Evolutionary conservation across 169 alveolate genomes (phyloP), one percentile per base, ranked within the genome.

Genomic region (Plasmodium inui): DNA sequence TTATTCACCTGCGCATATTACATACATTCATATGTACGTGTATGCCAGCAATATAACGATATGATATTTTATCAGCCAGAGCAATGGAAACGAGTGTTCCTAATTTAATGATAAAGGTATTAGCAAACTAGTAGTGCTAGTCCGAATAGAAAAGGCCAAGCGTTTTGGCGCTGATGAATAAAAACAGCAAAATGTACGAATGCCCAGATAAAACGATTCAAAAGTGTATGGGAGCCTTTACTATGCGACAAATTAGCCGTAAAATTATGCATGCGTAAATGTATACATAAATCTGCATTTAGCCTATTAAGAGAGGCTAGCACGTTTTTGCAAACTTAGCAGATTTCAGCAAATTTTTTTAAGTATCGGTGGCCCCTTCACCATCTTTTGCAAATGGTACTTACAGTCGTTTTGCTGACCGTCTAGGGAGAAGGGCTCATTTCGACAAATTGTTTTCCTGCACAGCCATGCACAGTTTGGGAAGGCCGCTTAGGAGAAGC

Each of bases 401-500:
- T 14, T 76, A 76, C 12, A 28, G 37, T 76, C 9, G 39, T 73
- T 73, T 28, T 73, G 46, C 61, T 50, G 8, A 50, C 22, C 61
- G 61, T 50, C 8, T 50, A 50, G 8, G 61, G 26, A 19, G 46
- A n/a, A 73, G 39, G 10, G 39, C 22, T 1, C 50, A 30, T 76
- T 37, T 34, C 17, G 57, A 76, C 70, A 30, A 76, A 34, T 37
- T 30, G 30, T 37, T 12, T 76, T 76, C 76, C 50, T 22, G 83
- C 83, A 76, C 46, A 76, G 41, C 41, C 41, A 76, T 76, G 83
- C 83, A 76, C 32, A 76, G 50, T 76, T 76, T 76, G 41, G 41
- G 57, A 76, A 12, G 32, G 57, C 19, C 12, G 1, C 46, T 73
- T 9, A 7, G 37, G 46, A 73, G 26, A 73, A 73, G 26, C 22